Evolutionary conservation across 306 rosid genomes (phyloP).

Genomic region (Fragaria nilgerrensis): DNA sequence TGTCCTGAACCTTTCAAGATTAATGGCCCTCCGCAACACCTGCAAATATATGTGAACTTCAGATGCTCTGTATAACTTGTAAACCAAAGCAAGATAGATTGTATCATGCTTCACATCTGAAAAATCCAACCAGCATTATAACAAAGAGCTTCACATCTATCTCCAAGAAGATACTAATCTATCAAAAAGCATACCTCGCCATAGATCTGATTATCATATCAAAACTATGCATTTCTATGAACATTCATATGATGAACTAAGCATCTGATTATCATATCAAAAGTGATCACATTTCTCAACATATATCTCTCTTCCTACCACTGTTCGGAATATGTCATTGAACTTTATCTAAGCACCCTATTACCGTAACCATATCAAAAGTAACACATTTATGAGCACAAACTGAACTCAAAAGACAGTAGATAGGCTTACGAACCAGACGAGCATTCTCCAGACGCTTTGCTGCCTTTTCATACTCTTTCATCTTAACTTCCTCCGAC

Average conservation of each 20-base stretch:
- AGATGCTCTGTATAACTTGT: neutral
- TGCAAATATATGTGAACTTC: conserved; percentile 21
- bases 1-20: conserved; percentile 40
- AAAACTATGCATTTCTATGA: no score
- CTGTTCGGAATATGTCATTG: neutral
- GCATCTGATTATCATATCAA: neutral
- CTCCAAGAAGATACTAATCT: neutral
- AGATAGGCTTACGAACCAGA: conserved; percentile 58
- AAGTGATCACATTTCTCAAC: neutral
- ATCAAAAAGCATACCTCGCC: neutral
- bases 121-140: no score
- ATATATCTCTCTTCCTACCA: neutral
- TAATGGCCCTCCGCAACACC: conserved; percentile 73
- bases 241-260: no score
- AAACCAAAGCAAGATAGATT: conserved; percentile 1
- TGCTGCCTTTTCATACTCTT: conserved; percentile 75
- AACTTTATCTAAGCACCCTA: neutral
- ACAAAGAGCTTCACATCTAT: neutral
- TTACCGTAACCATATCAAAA: neutral
- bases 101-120: no score
- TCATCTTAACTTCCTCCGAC: conserved; percentile 64
- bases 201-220: no score
- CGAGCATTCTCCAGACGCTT: conserved; percentile 57
- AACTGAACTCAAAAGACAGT: neutral
- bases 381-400: neutral